Evolutionary conservation across 2,329 filamentous ascomycete species (phyloP).

Genomic region (Trichoderma cornu-damae): DNA sequence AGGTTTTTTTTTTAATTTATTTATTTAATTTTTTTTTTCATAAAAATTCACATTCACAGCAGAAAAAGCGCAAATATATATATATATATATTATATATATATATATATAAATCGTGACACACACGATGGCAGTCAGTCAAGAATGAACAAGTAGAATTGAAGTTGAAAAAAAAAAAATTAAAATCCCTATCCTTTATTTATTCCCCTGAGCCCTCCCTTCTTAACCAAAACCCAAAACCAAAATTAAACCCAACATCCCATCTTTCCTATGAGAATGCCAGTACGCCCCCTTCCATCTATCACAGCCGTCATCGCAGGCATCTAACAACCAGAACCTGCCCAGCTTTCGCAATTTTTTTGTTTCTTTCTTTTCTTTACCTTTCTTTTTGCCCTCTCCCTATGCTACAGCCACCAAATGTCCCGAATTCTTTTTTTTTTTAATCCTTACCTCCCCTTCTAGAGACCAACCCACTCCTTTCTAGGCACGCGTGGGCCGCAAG

Average conservation of each 20-base stretch:
- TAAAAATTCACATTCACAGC: background rate
- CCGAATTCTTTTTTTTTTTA: no score
- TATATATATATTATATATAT: no score
- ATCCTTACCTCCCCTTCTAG: background rate
- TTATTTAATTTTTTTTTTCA: no score
- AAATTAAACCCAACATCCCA: background rate
- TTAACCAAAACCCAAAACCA: background rate
- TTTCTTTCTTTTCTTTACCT: no score
- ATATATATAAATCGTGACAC: no score
- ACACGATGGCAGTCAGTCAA: no score
- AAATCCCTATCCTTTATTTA: no score
- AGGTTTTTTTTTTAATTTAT: no score
- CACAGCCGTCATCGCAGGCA: conserved; percentile 1
- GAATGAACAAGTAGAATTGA: background rate
- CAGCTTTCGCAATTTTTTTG: background rate
- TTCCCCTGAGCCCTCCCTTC: background rate
- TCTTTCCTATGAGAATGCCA: background rate
- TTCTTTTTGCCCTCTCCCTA: no score
- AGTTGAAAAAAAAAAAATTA: no score
- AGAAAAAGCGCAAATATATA: background rate
- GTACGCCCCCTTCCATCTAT: conserved; percentile 6
- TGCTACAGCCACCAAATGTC: conserved; percentile 1
- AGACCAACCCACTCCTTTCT: background rate
- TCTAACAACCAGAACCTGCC: background rate
- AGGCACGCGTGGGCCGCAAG: background rate